Conservation (phyloP, 2,329 filamentous ascomycete species). For the Aspergillus oerlinghausenensis region DNA sequence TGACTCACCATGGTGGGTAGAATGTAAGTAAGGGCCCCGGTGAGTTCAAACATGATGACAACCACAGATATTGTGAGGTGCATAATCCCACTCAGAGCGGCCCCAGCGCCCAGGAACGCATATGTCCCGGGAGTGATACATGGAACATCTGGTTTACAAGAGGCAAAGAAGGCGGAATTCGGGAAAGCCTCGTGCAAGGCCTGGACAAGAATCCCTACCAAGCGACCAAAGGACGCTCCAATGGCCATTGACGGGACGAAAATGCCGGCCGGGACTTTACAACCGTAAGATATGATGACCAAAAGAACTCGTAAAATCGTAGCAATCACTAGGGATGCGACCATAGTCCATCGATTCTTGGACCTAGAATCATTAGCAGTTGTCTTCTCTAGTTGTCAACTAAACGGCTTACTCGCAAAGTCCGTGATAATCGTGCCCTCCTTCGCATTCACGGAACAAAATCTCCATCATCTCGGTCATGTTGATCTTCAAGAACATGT, state of each 20-base stretch:
- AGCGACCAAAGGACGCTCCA: conserved; percentile 87
- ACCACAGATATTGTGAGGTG: conserved; percentile 95
- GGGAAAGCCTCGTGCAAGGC: conserved; percentile 81
- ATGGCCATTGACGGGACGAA: conserved; percentile 98
- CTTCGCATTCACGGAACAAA: conserved; percentile 88
- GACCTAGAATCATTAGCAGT: conserved; percentile 30
- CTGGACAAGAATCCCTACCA: conserved; percentile 92
- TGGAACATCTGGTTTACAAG: conserved; percentile 83
- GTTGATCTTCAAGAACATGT: conserved; percentile 90
- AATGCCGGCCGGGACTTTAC: conserved; percentile 95
- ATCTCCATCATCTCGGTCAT: conserved; percentile 99
- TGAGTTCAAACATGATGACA: conserved; percentile 99
- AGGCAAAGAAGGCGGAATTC: conserved; percentile 74
- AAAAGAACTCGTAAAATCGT: conserved; percentile 76
- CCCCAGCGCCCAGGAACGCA: conserved; percentile 87
- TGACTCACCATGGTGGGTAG: conserved; percentile 77
- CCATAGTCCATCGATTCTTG: conserved; percentile 70
- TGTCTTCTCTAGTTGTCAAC: neutral
- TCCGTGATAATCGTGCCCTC: conserved; percentile 79
- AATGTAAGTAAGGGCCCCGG: conserved; percentile 94
- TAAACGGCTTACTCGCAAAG: conserved; percentile 65
- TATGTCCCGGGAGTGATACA: conserved; percentile 98
- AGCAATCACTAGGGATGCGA: conserved; percentile 71
- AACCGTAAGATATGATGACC: conserved; percentile 94
- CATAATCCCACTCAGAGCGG: conserved; percentile 93